Base-by-base conservation (phyloP, 352 stramenopile species). In the Globisporangium alternatum region DNA sequence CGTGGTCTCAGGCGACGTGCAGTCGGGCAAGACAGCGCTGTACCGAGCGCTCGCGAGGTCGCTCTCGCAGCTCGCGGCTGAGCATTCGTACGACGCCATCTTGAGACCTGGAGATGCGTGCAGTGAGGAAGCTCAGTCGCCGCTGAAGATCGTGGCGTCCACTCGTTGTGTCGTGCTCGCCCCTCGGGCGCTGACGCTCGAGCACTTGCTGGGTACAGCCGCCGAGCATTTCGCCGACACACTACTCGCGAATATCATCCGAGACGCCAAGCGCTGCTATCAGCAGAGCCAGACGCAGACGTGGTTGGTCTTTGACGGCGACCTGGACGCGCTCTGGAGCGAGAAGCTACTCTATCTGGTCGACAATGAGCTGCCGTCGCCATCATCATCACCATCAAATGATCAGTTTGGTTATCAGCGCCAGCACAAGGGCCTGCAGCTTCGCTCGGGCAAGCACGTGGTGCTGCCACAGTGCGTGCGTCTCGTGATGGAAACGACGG, bases 301-400 rank as follows among this genome's bases (percentile, higher is more conserved):
- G 19, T 94, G 85, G 83, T 60, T 92, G 6, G 60, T 91, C 5
- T 64, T 94, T 17, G 85, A 94, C 60, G 81, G 85, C 0, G 74
- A 87, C n/a, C 35, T 90, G 1, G 67, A 75, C 49, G 17, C 65
- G 5, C 48, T 47, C 0, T 94, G 83, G 83, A 75, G 68, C 12
- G 80, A 86, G 10, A 72, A 69, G 31, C n/a, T 92, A 17, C 25
- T 90, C 1, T 76, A 73, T 30, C 62, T 76, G 1, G 60, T 75
- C 5, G 62, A 61, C 35, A 41, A 1, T 51, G 73, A 76, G 35
- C 31, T 10, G 31, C 8, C 31, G 5, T 37, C 31, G 8, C 31
- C 13, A 60, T 2, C 56, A 70, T 7, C 12, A 5, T 45, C 39
- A 45, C 12, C 39, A 45, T n/a, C 39, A 1, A 60, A 67, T 33